A percentile compares a stretch with the other conserved stretches of the same genome.
These are phyloP conservation scores for Botrytis byssoidea DNA, from an alignment of 2,329 filamentous ascomycete species.

Conservation along the genomic window DNA sequence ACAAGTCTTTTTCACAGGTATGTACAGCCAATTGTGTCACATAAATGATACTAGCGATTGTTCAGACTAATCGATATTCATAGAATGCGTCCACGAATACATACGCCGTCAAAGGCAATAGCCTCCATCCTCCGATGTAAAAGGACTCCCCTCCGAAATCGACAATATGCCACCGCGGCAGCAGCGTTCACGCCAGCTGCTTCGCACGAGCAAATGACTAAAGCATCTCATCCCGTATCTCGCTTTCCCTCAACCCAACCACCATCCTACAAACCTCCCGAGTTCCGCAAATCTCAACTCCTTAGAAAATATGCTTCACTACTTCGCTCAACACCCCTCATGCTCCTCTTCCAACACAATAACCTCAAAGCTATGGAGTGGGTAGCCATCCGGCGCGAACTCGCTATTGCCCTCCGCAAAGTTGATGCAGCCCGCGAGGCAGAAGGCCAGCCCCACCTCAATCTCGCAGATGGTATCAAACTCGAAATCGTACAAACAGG, in stretches of 20 bases:
- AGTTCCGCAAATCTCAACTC: constrained; percentile 88
- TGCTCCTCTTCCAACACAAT: constrained; percentile 73
- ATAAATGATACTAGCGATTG: not conserved
- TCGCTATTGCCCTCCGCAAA: constrained; percentile 57
- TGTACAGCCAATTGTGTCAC: constrained; percentile 18
- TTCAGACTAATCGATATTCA: constrained; percentile 1
- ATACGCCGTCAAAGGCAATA: constrained; percentile 36
- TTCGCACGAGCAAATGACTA: constrained; percentile 49
- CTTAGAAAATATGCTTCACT: constrained; percentile 71
- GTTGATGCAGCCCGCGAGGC: constrained; percentile 55
- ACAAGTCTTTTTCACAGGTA: constrained; percentile 22
- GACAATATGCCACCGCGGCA: constrained; percentile 51
- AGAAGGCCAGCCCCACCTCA: constrained; percentile 44
- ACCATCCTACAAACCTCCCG: constrained; percentile 79
- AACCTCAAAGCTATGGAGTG: constrained; percentile 69
- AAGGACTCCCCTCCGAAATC: constrained; percentile 40
- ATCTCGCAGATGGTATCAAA: constrained; percentile 63
- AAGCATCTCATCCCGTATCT: constrained; percentile 38
- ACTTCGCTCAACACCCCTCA: constrained; percentile 66
- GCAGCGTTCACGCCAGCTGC: constrained; percentile 49
- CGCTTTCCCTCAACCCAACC: constrained; percentile 69
- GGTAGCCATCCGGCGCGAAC: constrained; percentile 63
- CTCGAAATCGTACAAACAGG: constrained; percentile 84
- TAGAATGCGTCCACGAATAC: constrained; percentile 53
- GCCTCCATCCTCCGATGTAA: constrained; percentile 39